Evolutionary conservation across 768 basidiomycete genomes (phyloP).

Genomic region (Trametes villosa): DNA sequence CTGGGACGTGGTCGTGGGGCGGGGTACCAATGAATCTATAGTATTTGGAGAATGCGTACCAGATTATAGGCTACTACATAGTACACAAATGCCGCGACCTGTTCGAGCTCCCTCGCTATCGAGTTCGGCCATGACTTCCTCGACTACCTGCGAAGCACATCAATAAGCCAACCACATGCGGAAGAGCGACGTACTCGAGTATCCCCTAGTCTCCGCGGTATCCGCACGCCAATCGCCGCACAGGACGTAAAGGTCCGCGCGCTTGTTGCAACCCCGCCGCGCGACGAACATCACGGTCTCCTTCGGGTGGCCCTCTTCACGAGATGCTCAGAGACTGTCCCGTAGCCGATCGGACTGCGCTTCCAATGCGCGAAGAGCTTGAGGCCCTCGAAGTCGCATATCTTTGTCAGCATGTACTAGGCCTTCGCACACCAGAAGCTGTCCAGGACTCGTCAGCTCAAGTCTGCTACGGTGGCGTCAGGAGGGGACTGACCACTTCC

Average conservation of each 20-base stretch:
- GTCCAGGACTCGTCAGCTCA: neutral
- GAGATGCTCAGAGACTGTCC: slow-evolving; percentile 84
- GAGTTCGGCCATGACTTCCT: slow-evolving; percentile 80
- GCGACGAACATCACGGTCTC: too few relatives aligned
- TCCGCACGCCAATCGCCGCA: slow-evolving; percentile 90
- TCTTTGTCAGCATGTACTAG: slow-evolving; percentile 75
- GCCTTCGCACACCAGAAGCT: slow-evolving; percentile 97
- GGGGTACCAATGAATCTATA: too few relatives aligned
- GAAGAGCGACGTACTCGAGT: slow-evolving; percentile 67
- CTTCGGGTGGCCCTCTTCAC: too few relatives aligned
- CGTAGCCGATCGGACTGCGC: slow-evolving; percentile 95
- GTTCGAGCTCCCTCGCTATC: slow-evolving; percentile 78
- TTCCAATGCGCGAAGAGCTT: slow-evolving; percentile 86
- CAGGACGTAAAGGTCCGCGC: slow-evolving; percentile 86
- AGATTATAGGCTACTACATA: slow-evolving; percentile 60
- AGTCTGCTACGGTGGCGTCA: neutral
- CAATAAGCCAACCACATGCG: neutral
- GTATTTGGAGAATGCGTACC: neutral
- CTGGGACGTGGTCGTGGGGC: too few relatives aligned
- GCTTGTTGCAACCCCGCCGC: too few relatives aligned
- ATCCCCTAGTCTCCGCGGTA: slow-evolving; percentile 84
- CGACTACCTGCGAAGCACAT: slow-evolving; percentile 48
- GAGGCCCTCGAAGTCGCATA: slow-evolving; percentile 83
- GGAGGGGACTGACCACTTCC: slow-evolving; percentile 69
- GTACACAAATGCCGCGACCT: slow-evolving; percentile 49